Evolutionary conservation across 78 protist species (phyloP), one percentile per base, ranked within the genome.

Genomic region (Dictyostelium purpureum): DNA sequence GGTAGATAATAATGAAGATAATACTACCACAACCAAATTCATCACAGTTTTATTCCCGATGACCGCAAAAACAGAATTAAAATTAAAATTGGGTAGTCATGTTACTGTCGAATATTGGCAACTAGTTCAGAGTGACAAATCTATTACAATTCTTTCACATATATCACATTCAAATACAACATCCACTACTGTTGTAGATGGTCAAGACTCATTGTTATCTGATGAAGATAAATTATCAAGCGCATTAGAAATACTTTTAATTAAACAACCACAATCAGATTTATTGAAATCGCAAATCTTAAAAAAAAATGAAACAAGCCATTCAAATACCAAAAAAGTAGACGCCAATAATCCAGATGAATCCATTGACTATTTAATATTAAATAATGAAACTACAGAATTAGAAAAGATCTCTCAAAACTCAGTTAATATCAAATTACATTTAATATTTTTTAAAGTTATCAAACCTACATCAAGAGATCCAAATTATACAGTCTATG

Each of bases 41-140:
- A 69, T 69, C 0, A 69, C 76, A 11, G 76, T 69, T 10, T 10
- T 69, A 9, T 69, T 69, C 21, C 52, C 24, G 40, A 69, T 69
- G 76, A 24, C n/a, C 7, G 76, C 76, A 40, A 69, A 69, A 42
- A 38, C 47, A 11, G 76, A 69, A 24, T 69, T 69, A 69, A 69
- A 69, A 69, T 69, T 69, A 40, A n/a, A 16, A n/a, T n/a, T 40
- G 2, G 76, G 76, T 9, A 38, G 31, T 7, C 9, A 19, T 18
- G 47, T 69, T 1, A 31, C 40, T 19, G 18, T 69, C 2, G 76
- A 69, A 42, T 69, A 69, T 69, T 69, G 76, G 76, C 76, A 69
- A 69, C 21, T 31, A 3, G 40, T 69, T 40, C 76, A 35, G 40
- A 6, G 3, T 24, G 26, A 24, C 7, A 16, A 40, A 40, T 21